Evolutionary conservation across 352 stramenopile genomes (phyloP), one percentile per base, ranked within the genome.

Genomic region (Phytophthora aleatoria): DNA sequence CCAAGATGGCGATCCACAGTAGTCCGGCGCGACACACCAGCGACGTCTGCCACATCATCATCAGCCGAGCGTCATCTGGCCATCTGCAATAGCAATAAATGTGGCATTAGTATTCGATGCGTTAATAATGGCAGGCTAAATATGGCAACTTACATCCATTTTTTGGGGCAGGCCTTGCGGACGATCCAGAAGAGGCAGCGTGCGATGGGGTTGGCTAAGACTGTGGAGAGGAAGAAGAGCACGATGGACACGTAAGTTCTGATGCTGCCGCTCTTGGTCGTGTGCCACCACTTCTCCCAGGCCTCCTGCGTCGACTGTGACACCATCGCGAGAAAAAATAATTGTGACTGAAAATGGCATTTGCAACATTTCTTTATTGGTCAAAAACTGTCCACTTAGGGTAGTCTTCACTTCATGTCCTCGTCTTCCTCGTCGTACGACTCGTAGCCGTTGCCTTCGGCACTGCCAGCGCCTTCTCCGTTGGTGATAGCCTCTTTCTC

Each of bases 1-100:
- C 80, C 28, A 69, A 26, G 36, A 92, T 65, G 26, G 82, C 74
- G 53, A 88, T 89, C 81, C 84, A 92, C 41, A 91, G 54, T 8
- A 92, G 68, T n/a, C 80, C 81, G 0, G 64, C 79, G 38, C 84
- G 80, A 54, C 76, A 91, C 26, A 92, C 49, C 9, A 91, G 77
- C 57, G 81, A 66, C 10, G 81, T 91, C 67, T 91, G 82, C 84
- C 84, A 92, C 77, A 87, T 85, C 79, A 89, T 89, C 50, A 91
- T 77, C 49, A 16, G 38, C 26, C 62, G 68, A 27, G 82, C 81
- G 36, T 92, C 82, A 50, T 90, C 69, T 0, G 84, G 80, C 84
- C 83, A 92, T 15, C 83, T 89, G 53, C n/a, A 55, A 35, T 42
- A 57, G 13, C 15, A 30, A 42, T 35, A 27, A 43, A 39, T 55